Percentiles rank a stretch among this genome's conserved stretches.
Evolutionary conservation across 495 filamentous ascomycete species (phyloP).

Genomic region (Podospora bellae-mahoneyi): DNA sequence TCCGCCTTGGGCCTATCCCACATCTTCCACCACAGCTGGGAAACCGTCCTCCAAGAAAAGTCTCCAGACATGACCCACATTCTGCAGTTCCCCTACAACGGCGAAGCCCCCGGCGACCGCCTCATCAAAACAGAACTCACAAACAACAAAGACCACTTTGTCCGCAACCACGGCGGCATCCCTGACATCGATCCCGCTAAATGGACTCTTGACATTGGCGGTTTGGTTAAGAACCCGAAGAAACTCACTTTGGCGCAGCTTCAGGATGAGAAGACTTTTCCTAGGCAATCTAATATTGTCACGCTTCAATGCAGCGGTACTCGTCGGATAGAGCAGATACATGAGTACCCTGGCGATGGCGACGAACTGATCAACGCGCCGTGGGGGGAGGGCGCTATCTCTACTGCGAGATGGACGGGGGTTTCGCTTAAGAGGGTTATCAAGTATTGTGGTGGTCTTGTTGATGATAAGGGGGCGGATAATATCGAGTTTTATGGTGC

Average conservation of each 20-base stretch:
- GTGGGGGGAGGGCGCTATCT: constrained; percentile 65
- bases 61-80: constrained; percentile 64
- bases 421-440: constrained; percentile 64
- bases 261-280: constrained; percentile 54
- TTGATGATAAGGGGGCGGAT: constrained; percentile 42
- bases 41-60: constrained; percentile 58
- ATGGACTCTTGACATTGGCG: constrained; percentile 52
- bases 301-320: constrained; percentile 70
- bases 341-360: constrained; percentile 59
- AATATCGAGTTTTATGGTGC: constrained; percentile 64
- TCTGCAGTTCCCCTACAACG: constrained; percentile 69
- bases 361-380: constrained; percentile 68
- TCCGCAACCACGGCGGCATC: constrained; percentile 64
- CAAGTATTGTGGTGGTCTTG: constrained; percentile 60
- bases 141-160: constrained; percentile 57
- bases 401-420: constrained; percentile 59
- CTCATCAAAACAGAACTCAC: constrained; percentile 48
- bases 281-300: constrained; percentile 50
- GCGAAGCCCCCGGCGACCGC: constrained; percentile 52
- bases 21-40: constrained; percentile 56
- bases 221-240: constrained; percentile 55
- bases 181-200: constrained; percentile 56
- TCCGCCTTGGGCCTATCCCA: constrained; percentile 51
- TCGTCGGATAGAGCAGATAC: constrained; percentile 63
- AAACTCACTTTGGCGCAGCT: constrained; percentile 54